Percentiles rank a stretch among this genome's conserved stretches.
Conservation (phyloP, 371 early-diverging fungal genomes). For the Mucor circinelloides region DNA sequence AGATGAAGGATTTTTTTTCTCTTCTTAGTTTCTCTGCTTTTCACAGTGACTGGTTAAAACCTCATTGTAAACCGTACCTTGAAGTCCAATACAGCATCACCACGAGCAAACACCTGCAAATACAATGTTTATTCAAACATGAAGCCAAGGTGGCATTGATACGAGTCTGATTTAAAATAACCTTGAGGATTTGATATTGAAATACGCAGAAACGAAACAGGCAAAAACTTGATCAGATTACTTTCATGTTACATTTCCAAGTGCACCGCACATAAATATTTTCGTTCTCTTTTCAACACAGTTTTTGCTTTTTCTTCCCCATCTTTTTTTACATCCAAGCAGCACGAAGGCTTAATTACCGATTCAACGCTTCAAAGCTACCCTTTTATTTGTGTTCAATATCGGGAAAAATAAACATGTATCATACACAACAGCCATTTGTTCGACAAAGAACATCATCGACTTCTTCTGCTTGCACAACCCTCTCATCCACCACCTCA, state of each 20-base stretch:
- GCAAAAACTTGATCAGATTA: not conserved
- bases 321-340: not conserved
- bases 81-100: not conserved
- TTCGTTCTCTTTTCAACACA: not conserved
- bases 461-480: not conserved
- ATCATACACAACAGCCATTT: not conserved
- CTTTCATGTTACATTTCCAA: not conserved
- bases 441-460: constrained; percentile 7
- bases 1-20: not conserved
- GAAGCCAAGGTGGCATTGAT: not conserved
- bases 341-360: not conserved
- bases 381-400: not conserved
- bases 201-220: not conserved
- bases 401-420: not conserved
- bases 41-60: not conserved
- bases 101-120: too few species aligned
- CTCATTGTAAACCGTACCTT: not conserved
- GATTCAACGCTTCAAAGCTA: not conserved
- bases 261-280: not conserved
- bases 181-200: not conserved
- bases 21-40: not conserved
- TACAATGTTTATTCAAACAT: not conserved
- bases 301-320: not conserved
- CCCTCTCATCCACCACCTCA: not conserved
- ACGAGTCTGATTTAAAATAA: not conserved